These are phyloP conservation scores for Iris pallida DNA, from an alignment of 116 monocot species.

Conservation along the genomic window DNA sequence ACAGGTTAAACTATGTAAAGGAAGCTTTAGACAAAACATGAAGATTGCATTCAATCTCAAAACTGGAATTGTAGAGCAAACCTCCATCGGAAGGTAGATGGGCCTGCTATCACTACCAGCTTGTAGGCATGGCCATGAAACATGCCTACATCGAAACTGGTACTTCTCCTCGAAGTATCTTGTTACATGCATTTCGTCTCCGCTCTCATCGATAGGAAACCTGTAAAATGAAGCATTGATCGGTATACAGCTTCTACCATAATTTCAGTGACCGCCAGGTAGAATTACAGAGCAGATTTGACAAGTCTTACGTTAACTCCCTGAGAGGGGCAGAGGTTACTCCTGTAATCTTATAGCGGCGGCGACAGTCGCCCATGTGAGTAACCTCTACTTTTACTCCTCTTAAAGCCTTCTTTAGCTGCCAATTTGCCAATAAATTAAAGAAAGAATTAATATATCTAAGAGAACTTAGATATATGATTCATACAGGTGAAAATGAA, in stretches of 20 bases:
- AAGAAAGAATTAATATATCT: neutral
- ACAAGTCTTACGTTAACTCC: constrained; percentile 38
- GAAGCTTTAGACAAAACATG: no score
- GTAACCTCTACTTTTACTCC: constrained; percentile 45
- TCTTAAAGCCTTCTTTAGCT: constrained; percentile 62
- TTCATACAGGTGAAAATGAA: neutral
- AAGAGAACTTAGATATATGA: neutral
- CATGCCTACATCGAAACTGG: constrained; percentile 11
- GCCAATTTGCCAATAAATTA: neutral
- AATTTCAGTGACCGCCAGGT: neutral
- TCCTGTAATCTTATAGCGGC: constrained; percentile 52
- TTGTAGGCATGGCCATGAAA: constrained; percentile 47
- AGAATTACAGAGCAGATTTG: neutral
- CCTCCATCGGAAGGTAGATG: constrained; percentile 75
- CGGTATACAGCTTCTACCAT: neutral
- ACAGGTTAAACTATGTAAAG: neutral
- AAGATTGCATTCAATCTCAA: neutral
- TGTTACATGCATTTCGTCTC: constrained; percentile 32
- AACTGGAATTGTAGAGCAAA: constrained; percentile 1
- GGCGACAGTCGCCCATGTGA: constrained; percentile 18
- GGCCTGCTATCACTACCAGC: constrained; percentile 55
- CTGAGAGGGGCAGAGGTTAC: constrained; percentile 33
- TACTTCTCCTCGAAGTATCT: constrained; percentile 62
- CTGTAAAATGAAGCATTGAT: neutral
- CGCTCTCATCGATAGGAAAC: constrained; percentile 31